Evolutionary conservation across 257 asterid species (phyloP).

Genomic region (Cinchona pubescens): DNA sequence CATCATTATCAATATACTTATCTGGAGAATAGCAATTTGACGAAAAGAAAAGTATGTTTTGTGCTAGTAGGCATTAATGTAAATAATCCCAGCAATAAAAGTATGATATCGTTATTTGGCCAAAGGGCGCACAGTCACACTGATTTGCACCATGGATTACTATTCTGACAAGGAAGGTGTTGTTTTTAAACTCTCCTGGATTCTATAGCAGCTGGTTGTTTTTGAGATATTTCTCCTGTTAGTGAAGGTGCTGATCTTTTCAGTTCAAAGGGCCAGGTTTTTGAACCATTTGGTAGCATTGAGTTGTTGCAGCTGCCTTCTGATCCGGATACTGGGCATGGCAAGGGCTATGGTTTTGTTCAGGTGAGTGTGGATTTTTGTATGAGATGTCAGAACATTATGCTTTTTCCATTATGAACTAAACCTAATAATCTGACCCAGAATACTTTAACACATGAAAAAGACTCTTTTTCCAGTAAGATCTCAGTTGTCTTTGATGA

Average conservation of each 20-base stretch:
- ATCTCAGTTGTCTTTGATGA: too few species aligned
- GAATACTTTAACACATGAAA: neutral
- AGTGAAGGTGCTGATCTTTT: neutral
- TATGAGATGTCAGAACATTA: neutral
- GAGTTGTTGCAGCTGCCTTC: slow-evolving; percentile 73
- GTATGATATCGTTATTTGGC: neutral
- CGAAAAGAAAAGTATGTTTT: too few species aligned
- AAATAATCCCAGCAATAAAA: too few species aligned
- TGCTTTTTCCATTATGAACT: neutral
- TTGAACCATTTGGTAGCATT: slow-evolving; percentile 67
- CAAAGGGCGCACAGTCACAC: neutral
- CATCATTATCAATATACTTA: too few species aligned
- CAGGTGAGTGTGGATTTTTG: slow-evolving; percentile 37
- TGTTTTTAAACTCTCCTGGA: neutral
- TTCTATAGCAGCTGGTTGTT: neutral
- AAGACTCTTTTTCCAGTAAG: neutral
- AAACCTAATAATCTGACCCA: neutral
- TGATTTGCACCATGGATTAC: neutral
- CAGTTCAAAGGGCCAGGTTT: slow-evolving; percentile 37
- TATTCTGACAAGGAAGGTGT: neutral
- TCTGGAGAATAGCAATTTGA: too few species aligned
- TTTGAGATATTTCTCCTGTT: neutral
- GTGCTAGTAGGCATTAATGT: too few species aligned
- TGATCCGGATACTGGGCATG: slow-evolving; percentile 54
- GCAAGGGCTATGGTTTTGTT: slow-evolving; percentile 67